These are phyloP conservation scores for Leccinum disarticulatum DNA, from an alignment of 768 basidiomycete genomes.

Conservation along the genomic window DNA sequence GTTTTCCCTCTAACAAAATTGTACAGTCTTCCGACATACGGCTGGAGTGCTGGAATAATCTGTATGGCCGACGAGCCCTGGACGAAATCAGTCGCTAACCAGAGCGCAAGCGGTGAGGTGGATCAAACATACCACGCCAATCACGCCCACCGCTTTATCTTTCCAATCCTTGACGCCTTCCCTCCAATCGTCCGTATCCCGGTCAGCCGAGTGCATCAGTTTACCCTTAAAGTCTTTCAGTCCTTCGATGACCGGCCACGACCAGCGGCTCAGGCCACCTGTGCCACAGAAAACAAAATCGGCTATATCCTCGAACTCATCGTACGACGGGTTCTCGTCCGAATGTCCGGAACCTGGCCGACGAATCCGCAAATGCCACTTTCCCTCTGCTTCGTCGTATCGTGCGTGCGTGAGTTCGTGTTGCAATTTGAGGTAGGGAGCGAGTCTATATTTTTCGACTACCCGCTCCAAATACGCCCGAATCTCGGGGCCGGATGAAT, in stretches of 20 bases:
- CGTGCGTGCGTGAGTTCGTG: slow-evolving; percentile 53
- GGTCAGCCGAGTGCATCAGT: slow-evolving; percentile 23
- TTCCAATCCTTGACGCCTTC: slow-evolving; percentile 49
- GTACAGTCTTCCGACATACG: neutral
- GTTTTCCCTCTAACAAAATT: neutral
- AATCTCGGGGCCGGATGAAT: slow-evolving; percentile 61
- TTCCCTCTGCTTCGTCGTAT: slow-evolving; percentile 50
- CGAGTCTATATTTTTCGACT: slow-evolving; percentile 56
- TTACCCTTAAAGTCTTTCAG: neutral
- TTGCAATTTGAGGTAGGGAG: slow-evolving; percentile 51
- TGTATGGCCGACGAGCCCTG: neutral
- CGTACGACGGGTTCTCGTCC: slow-evolving; percentile 23
- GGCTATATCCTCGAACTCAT: slow-evolving; percentile 13
- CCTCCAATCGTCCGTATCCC: slow-evolving; percentile 49
- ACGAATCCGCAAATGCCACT: slow-evolving; percentile 56
- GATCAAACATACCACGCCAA: neutral
- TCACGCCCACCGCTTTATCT: slow-evolving; percentile 35
- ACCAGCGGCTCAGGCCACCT: neutral
- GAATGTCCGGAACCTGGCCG: slow-evolving; percentile 22
- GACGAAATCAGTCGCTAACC: neutral
- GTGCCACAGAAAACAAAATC: neutral
- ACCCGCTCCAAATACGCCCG: slow-evolving; percentile 50
- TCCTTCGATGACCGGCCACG: neutral
- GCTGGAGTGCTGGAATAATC: neutral
- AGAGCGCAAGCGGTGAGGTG: neutral